phyloP scores from a whole-genome alignment of 2,329 filamentous ascomycete species.

The Diaporthe nobilis region DNA sequence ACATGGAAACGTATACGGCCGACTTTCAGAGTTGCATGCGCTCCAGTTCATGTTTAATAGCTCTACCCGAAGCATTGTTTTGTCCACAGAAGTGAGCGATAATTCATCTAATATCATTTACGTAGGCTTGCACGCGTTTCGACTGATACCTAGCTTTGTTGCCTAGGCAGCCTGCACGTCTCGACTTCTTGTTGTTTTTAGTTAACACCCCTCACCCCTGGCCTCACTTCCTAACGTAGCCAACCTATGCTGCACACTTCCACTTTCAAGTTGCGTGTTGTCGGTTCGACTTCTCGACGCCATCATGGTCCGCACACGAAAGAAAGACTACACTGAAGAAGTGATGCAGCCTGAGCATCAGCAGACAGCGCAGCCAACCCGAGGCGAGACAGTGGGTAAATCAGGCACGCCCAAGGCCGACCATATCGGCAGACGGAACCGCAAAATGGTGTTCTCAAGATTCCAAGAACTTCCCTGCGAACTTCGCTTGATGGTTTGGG shows the following conservation, averaged over 20 bases:
- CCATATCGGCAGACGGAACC: neutral
- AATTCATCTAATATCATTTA: no score
- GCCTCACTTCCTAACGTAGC: neutral
- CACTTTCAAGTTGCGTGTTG: neutral
- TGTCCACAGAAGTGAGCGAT: no score
- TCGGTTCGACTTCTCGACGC: neutral
- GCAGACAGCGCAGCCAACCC: neutral
- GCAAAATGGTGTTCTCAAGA: neutral
- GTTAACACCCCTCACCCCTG: neutral
- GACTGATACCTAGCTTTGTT: neutral
- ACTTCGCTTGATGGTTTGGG: neutral
- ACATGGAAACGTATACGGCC: no score
- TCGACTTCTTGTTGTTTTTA: neutral
- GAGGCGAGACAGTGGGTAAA: neutral
- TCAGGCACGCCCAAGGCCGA: neutral
- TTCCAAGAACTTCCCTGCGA: neutral
- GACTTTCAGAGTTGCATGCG: no score
- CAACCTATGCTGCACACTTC: neutral
- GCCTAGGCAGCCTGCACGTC: neutral
- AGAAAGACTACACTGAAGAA: neutral
- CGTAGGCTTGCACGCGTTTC: neutral
- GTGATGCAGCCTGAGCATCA: neutral
- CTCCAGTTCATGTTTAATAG: no score
- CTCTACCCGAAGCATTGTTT: no score
- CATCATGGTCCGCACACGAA: slow-evolving; percentile 1